These are phyloP conservation scores for Exophiala sp. DNA, from an alignment of 2,329 filamentous ascomycete genomes.

Conservation along the genomic window DNA sequence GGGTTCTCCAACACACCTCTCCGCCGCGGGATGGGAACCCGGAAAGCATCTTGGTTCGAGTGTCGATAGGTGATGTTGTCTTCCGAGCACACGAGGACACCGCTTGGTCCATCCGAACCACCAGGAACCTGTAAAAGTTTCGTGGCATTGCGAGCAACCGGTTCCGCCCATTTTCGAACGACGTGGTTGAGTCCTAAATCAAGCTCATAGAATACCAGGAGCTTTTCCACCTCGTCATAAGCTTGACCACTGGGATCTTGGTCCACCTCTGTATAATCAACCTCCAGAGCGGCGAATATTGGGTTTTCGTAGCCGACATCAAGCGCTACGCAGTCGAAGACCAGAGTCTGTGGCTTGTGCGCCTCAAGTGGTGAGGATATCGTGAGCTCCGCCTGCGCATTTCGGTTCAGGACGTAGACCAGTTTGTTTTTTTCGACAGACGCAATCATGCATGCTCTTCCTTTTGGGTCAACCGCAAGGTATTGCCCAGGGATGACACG, in stretches of 20 bases:
- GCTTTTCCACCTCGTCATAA: constrained; percentile 77
- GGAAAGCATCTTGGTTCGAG: constrained; percentile 85
- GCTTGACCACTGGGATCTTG: constrained; percentile 85
- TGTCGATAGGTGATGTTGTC: constrained; percentile 97
- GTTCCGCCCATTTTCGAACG: constrained; percentile 91
- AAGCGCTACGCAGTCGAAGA: constrained; percentile 80
- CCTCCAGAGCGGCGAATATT: constrained; percentile 89
- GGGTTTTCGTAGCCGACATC: constrained; percentile 98
- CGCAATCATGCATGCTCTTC: constrained; percentile 88
- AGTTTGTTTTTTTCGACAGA: constrained; percentile 99
- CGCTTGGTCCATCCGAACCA: constrained; percentile 87
- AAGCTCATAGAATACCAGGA: constrained; percentile 94
- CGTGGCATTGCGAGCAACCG: constrained; percentile 83
- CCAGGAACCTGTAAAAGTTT: constrained; percentile 94
- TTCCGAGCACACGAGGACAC: constrained; percentile 89
- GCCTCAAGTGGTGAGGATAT: constrained; percentile 97
- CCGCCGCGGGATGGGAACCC: constrained; percentile 82
- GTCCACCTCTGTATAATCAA: constrained; percentile 88
- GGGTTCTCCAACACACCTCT: constrained; percentile 88
- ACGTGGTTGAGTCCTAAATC: constrained; percentile 97
- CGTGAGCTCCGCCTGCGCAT: constrained; percentile 87
- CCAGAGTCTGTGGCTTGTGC: constrained; percentile 85
- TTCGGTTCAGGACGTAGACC: constrained; percentile 95
- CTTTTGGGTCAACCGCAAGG: constrained; percentile 90
- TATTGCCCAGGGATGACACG: constrained; percentile 95